A percentile compares a stretch with the other conserved stretches of the same genome.
Evolutionary conservation across 1,284 basidiomycete genomes (phyloP).

Genomic region (Cryptococcus amylolentus): DNA sequence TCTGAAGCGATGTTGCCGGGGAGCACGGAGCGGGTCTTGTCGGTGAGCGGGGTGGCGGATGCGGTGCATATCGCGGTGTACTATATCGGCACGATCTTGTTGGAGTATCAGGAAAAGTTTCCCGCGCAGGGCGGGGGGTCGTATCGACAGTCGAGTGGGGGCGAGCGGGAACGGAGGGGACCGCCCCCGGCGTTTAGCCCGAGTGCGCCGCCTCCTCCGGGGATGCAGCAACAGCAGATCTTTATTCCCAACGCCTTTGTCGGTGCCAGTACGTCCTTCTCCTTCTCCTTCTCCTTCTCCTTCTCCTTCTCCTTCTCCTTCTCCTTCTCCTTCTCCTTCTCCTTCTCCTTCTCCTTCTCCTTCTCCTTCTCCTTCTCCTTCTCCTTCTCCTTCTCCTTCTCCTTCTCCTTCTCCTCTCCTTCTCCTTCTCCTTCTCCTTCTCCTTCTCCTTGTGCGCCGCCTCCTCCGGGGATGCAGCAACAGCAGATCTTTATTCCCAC

Average conservation of each 20-base stretch:
- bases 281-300: conserved; percentile 7
- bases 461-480: conserved; percentile 64
- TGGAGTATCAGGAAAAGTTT: conserved; percentile 83
- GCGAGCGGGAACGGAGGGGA: conserved; percentile 9
- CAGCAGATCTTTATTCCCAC: conserved; percentile 99
- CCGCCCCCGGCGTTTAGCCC: conserved; percentile 19
- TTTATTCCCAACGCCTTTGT: conserved; percentile 98
- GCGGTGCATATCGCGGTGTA: conserved; percentile 99
- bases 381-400: neutral
- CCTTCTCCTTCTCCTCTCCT: no score
- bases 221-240: conserved; percentile 87
- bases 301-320: neutral
- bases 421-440: neutral
- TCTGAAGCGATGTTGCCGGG: conserved; percentile 97
- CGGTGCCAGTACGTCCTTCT: conserved; percentile 63
- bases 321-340: neutral
- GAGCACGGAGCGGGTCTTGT: conserved; percentile 97
- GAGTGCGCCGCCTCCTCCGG: conserved; percentile 34
- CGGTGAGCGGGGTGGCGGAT: conserved; percentile 98
- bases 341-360: neutral
- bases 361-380: neutral
- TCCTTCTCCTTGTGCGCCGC: no score
- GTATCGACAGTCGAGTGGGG: conserved; percentile 39
- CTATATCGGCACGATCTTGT: conserved; percentile 94
- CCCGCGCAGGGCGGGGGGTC: conserved; percentile 35